A percentile compares a stretch with the other conserved stretches of the same genome.
Evolutionary conservation across 345 rosid species (phyloP).

Genomic region (Euphorbia pulcherrima): DNA sequence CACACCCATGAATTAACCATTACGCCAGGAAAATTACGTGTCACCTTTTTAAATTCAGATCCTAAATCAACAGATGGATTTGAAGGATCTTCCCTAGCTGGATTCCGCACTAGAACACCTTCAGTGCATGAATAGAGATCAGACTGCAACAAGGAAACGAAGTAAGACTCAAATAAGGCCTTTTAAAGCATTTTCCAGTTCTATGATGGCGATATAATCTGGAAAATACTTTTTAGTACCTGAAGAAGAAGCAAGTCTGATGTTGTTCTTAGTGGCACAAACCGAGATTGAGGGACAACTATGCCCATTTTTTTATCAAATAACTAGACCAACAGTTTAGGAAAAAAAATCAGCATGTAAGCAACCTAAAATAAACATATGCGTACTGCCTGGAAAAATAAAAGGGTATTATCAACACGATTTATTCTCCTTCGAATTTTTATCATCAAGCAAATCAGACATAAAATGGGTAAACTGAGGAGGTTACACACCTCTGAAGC

Average conservation of each 20-base stretch:
- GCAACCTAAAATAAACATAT: conserved; percentile 10
- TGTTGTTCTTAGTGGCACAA: conserved; percentile 43
- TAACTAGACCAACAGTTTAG: conserved; percentile 30
- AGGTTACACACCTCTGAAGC: conserved; percentile 30
- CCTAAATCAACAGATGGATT: conserved; percentile 49
- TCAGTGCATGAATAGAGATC: conserved; percentile 39
- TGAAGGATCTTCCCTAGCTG: conserved; percentile 35
- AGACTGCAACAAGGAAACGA: conserved; percentile 45
- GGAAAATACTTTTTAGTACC: conserved; percentile 30
- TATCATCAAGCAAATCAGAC: not conserved
- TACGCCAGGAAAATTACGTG: not conserved
- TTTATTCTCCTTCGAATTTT: not conserved
- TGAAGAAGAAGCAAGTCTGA: conserved; percentile 51
- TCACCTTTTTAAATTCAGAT: conserved; percentile 56
- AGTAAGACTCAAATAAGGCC: not conserved
- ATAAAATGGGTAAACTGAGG: not conserved
- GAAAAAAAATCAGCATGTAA: not conserved
- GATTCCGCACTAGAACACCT: conserved; percentile 38
- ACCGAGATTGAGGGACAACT: conserved; percentile 42
- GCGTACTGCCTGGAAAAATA: conserved; percentile 18
- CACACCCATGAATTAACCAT: too few relatives aligned
- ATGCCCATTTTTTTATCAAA: conserved; percentile 42
- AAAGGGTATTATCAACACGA: not conserved
- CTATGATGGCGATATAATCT: conserved; percentile 4
- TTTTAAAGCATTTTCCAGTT: conserved; percentile 2